Base-by-base conservation (phyloP, 2,329 filamentous ascomycete species). In the Aspergillus calidoustus region DNA sequence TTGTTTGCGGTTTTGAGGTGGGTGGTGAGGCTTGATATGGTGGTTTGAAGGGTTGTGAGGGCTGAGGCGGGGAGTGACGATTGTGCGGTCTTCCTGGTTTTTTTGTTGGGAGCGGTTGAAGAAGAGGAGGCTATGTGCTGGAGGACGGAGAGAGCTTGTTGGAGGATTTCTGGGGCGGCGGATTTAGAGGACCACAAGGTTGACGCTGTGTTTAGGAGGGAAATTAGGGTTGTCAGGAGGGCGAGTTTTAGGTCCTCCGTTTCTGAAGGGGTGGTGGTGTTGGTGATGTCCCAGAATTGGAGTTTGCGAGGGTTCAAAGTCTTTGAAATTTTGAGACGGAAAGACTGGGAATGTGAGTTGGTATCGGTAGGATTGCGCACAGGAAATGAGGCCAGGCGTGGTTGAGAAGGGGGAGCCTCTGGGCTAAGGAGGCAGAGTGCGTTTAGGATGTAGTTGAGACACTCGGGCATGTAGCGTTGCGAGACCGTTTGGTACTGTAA, bases 391-490 rank as follows among this genome's bases (percentile, higher is more conserved):
- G 85, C 86, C 1, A 84, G 74, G n/a, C 9, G 34, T 41, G 34
- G 34, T 41, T 74, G 69, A 9, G 78, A 77, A 9, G 77, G 72
- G 3, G 82, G 69, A 51, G 84, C 82, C 13, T 75, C 72, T 1
- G 89, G 90, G n/a, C 87, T 84, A 30, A 94, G 80, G 9, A 86
- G 84, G 66, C 82, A 85, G 22, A 98, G 79, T 0, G 89, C 90
- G 74, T 94, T 93, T 49, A 92, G 79, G 28, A 87, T 85, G 74
- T 93, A 97, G 74, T 92, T 92, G 68, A 96, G 83, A 34, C 93
- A 84, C 77, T 99, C 95, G 0, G 95, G 95, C 51, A 97, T 84
- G 76, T 94, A 97, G 70, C 95, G 86, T 80, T 93, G 95, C 5
- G 94, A 89, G 7, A 94, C 81, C 41, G 83, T 82, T 77, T 97